Base-by-base conservation (phyloP, 139 green algal species). In the Asterochloris erici region DNA sequence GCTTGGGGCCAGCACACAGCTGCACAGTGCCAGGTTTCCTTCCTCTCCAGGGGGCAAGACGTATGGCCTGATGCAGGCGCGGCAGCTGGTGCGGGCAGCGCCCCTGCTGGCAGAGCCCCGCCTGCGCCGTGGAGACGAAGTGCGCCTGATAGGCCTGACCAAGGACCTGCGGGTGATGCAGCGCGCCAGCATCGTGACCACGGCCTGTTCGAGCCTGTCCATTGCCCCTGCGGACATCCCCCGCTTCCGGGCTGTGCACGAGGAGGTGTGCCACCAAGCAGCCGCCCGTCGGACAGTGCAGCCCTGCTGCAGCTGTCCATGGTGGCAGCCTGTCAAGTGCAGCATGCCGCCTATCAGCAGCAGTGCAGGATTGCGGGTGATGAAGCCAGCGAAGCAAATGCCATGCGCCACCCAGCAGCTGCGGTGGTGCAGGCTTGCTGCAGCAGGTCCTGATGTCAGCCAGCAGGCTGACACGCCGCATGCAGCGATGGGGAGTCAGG, bases 191-290 rank as follows among this genome's bases (percentile, higher is more conserved):
- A 87, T 63, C 17, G 93, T 98, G 73, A 96, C 93, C 19, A 95
- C 94, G 73, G 89, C 92, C 19, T 90, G 85, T 6, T 88, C 87
- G 19, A 82, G 86, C 0, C 75, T 96, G 24, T 89, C 81, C 60
- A 91, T 97, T 27, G 79, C 85, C 19, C 78, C 79, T 27, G 86
- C 92, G 14, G 91, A 96, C 66, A 92, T 96, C 64, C 94, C 94
- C 14, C 88, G 91, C 54, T 89, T 88, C 84, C 82, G 95, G 17
- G 91, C 95, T 1, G 90, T 97, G 80, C 93, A 98, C 81, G 96
- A 98, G 83, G 95, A 98, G 85, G 93, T 82, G 10, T 38, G 74
- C 63, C 19, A 26, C 17, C 26, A 10, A 23, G 28, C 54, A 24
- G 26, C 21, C 16, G 19, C 28, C 28, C 24, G 4, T 73, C 9